Evolutionary conservation across 345 rosid species (phyloP).

Genomic region (Punica granatum): DNA sequence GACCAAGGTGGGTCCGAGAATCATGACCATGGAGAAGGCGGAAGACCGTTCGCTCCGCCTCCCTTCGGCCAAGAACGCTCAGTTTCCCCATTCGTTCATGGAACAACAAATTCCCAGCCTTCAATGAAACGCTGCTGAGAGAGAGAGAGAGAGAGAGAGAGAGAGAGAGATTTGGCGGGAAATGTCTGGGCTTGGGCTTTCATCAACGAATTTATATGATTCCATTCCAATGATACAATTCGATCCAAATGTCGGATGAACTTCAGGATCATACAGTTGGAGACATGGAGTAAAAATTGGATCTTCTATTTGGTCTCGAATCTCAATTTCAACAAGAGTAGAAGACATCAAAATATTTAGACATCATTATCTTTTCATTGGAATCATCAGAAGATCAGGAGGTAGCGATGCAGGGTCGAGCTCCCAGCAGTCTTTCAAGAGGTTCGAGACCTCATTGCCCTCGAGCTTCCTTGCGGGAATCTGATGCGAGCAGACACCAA

Average conservation of each 20-base stretch:
- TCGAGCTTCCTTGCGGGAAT: constrained; percentile 70
- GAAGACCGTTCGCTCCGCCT: constrained; percentile 17
- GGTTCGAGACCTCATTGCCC: constrained; percentile 35
- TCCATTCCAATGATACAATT: neutral
- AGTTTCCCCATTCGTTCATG: constrained; percentile 7
- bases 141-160: neutral
- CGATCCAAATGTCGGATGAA: neutral
- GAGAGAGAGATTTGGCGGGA: neutral
- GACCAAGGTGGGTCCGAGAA: constrained; percentile 9
- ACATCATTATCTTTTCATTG: constrained; percentile 5
- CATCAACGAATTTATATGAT: neutral
- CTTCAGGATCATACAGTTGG: neutral
- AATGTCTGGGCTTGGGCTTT: neutral
- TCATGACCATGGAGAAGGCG: constrained; percentile 15
- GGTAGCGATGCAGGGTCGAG: constrained; percentile 80
- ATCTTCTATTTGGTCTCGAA: neutral
- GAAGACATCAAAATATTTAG: constrained; percentile 2
- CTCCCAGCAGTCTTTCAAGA: constrained; percentile 64
- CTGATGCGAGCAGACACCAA: constrained; percentile 66
- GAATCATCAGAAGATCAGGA: constrained; percentile 23
- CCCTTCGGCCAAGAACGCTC: constrained; percentile 5
- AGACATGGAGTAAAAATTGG: neutral
- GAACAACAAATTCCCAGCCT: neutral
- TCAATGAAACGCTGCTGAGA: neutral
- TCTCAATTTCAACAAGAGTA: neutral